Evolutionary conservation across 495 filamentous ascomycete genomes (phyloP).

Genomic region (Parathielavia hyrcaniae): DNA sequence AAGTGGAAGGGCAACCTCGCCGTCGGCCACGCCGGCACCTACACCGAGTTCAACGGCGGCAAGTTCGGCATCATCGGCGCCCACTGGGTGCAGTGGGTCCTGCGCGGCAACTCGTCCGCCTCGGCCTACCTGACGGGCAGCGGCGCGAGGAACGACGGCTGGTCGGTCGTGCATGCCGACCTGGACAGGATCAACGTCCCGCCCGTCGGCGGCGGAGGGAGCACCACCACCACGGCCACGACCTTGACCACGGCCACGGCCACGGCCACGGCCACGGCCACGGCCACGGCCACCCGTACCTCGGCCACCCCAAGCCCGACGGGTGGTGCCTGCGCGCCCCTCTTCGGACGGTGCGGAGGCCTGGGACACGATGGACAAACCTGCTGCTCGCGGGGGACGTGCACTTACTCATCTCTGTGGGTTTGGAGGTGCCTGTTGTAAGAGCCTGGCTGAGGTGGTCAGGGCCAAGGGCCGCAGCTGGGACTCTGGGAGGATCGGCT

Average conservation of each 20-base stretch:
- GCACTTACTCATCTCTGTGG: slow-evolving; percentile 27
- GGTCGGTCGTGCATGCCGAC: slow-evolving; percentile 7
- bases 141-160: slow-evolving; percentile 6
- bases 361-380: slow-evolving; percentile 27
- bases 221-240: slow-evolving; percentile 25
- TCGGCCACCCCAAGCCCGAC: slow-evolving; percentile 10
- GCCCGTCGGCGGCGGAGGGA: slow-evolving; percentile 4
- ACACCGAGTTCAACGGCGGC: slow-evolving; percentile 26
- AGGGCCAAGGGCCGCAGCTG: too few relatives aligned
- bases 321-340: slow-evolving; percentile 22
- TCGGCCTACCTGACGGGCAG: slow-evolving; percentile 12
- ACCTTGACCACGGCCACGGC: slow-evolving; percentile 19
- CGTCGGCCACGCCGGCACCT: slow-evolving; percentile 32
- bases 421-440: slow-evolving; percentile 36
- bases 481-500: too few relatives aligned
- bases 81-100: slow-evolving; percentile 23
- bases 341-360: slow-evolving; percentile 34
- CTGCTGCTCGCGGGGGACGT: slow-evolving; percentile 28
- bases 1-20: slow-evolving; percentile 35
- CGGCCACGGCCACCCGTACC: slow-evolving; percentile 11
- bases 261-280: slow-evolving; percentile 16
- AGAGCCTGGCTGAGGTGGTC: neutral
- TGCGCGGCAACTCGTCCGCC: slow-evolving; percentile 18
- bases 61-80: slow-evolving; percentile 27
- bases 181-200: slow-evolving; percentile 8